These are phyloP conservation scores for Aspergillus fijiensis DNA, from an alignment of 2,329 filamentous ascomycete species.

Conservation along the genomic window DNA sequence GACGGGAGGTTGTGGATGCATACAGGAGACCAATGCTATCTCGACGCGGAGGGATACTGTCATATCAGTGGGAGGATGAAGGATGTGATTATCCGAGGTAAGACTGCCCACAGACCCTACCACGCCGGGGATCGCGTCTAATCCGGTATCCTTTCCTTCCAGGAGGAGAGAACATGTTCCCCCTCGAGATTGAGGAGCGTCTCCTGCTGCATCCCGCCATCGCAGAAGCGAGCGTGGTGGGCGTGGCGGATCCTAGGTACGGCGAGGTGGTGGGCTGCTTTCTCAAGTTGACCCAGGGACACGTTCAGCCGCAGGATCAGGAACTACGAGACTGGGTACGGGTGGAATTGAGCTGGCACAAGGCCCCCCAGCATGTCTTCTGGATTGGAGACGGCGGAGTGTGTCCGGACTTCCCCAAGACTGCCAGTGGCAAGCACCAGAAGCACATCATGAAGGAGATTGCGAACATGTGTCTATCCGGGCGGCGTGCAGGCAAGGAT, in stretches of 20 bases:
- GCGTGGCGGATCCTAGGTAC: conserved; percentile 54
- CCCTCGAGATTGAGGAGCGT: conserved; percentile 68
- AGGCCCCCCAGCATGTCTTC: conserved; percentile 67
- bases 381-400: conserved; percentile 66
- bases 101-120: background rate
- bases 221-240: conserved; percentile 62
- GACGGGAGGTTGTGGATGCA: conserved; percentile 56
- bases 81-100: conserved; percentile 69
- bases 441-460: conserved; percentile 55
- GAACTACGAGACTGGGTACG: conserved; percentile 61
- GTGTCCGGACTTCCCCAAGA: conserved; percentile 55
- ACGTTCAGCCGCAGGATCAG: conserved; percentile 42
- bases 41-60: conserved; percentile 60
- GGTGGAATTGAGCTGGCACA: conserved; percentile 59
- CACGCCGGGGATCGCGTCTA: too few species aligned
- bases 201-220: conserved; percentile 61
- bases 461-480: conserved; percentile 21
- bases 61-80: conserved; percentile 70
- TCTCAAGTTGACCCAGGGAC: conserved; percentile 27
- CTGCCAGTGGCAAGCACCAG: conserved; percentile 66
- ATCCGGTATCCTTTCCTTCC: too few species aligned
- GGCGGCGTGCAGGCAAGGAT: background rate
- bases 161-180: conserved; percentile 68
- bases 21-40: conserved; percentile 55
- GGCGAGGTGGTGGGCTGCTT: conserved; percentile 58